phyloP scores from a whole-genome alignment of 306 rosid species.

The Vicia faba region DNA sequence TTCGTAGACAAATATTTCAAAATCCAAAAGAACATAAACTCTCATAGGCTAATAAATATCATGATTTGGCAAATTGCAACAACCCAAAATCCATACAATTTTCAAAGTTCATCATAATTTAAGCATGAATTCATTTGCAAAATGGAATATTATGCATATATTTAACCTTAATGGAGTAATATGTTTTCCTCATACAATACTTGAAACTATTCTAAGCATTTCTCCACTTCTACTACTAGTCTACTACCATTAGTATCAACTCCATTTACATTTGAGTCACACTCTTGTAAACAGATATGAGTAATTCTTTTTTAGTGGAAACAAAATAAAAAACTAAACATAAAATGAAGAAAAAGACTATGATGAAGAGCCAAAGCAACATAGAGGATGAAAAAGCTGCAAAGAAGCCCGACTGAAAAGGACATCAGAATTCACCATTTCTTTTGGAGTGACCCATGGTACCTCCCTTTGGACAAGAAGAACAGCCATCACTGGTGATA shows the following conservation, averaged over 20 bases:
- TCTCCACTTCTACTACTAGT: background rate
- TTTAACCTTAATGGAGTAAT: background rate
- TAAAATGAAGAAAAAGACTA: too few relatives aligned
- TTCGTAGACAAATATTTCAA: too few relatives aligned
- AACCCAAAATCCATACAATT: background rate
- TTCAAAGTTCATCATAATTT: background rate
- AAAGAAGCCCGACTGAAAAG: slow-evolving; percentile 46
- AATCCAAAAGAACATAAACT: too few relatives aligned
- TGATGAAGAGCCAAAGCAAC: too few relatives aligned
- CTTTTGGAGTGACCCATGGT: slow-evolving; percentile 44
- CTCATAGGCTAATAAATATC: too few relatives aligned
- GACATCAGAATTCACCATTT: slow-evolving; percentile 37
- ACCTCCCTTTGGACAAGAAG: slow-evolving; percentile 12
- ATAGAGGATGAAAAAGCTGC: too few relatives aligned
- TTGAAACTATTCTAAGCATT: background rate
- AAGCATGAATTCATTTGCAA: background rate
- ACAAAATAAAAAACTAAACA: background rate
- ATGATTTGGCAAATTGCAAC: too few relatives aligned
- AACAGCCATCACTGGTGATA: background rate
- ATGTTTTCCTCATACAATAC: background rate
- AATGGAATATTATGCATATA: background rate
- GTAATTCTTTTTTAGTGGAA: background rate
- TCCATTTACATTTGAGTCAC: slow-evolving; percentile 10
- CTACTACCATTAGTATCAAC: background rate
- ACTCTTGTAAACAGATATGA: slow-evolving; percentile 8